Conservation (phyloP, 208 protist species). For the Leishmania amazonensis region DNA sequence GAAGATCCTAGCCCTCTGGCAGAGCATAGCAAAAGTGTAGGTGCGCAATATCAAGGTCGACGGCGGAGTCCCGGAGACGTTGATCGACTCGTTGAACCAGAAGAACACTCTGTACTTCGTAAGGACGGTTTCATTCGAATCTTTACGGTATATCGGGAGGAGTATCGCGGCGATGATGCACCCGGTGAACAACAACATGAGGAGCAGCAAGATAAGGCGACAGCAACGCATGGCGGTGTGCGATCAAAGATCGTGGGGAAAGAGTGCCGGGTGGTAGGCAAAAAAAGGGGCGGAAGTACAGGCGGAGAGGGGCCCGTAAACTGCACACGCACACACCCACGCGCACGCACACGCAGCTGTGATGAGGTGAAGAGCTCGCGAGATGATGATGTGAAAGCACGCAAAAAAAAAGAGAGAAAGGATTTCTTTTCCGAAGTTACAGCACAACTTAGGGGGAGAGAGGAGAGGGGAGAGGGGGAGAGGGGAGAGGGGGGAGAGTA, state of each 20-base stretch:
- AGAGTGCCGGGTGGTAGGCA: no score
- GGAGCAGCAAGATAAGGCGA: conserved; percentile 6
- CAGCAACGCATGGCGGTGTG: conserved; percentile 15
- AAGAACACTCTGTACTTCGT: background rate
- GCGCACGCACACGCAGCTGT: no score
- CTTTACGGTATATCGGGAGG: conserved; percentile 10
- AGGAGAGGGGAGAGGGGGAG: no score
- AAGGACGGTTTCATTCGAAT: background rate
- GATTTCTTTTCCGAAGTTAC: no score
- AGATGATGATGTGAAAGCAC: no score
- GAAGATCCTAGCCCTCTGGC: background rate
- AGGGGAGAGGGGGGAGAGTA: background rate
- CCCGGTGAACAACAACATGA: conserved; percentile 1
- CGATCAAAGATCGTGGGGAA: no score
- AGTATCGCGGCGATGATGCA: conserved; percentile 12
- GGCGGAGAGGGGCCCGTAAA: no score
- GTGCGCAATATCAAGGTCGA: background rate
- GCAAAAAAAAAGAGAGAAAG: no score
- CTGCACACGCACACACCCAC: no score
- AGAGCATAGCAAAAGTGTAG: background rate
- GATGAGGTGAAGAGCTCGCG: no score
- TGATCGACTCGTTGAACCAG: conserved; percentile 4
- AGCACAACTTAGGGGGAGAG: no score
- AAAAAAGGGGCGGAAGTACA: no score
- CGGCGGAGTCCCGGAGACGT: background rate